phyloP scores from a whole-genome alignment of 257 asterid genomes.

The Fraxinus anomala region DNA sequence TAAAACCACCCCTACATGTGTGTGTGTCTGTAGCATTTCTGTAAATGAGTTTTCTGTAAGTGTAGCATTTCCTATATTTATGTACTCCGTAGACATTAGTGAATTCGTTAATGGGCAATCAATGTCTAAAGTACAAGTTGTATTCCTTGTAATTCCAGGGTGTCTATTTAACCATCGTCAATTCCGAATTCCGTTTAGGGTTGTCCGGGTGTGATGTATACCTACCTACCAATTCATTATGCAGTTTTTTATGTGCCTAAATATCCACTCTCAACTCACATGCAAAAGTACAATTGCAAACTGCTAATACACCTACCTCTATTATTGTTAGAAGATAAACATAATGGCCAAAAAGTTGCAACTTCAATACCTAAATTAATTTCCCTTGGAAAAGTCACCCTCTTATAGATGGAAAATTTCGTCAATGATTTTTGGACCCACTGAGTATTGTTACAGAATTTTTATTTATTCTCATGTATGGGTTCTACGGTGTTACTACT shows the following conservation, averaged over 20 bases:
- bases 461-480: too few relatives aligned
- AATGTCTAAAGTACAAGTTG: neutral
- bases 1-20: too few relatives aligned
- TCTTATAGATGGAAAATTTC: too few relatives aligned
- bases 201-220: constrained; percentile 37
- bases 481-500: too few relatives aligned
- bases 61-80: too few relatives aligned
- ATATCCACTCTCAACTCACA: constrained; percentile 30
- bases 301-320: neutral
- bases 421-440: too few relatives aligned
- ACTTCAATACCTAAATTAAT: neutral
- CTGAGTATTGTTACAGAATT: too few relatives aligned
- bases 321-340: constrained; percentile 17
- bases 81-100: too few relatives aligned
- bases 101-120: neutral
- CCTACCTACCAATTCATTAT: constrained; percentile 28
- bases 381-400: too few relatives aligned
- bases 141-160: constrained; percentile 8
- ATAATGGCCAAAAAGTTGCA: neutral
- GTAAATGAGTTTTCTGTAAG: too few relatives aligned
- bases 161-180: constrained; percentile 24
- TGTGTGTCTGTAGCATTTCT: too few relatives aligned
- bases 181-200: constrained; percentile 15
- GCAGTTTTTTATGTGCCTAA: neutral
- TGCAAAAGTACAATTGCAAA: constrained; percentile 32